phyloP scores from a whole-genome alignment of 2,329 filamentous ascomycete genomes.

The Aspergillus arachidicola region DNA sequence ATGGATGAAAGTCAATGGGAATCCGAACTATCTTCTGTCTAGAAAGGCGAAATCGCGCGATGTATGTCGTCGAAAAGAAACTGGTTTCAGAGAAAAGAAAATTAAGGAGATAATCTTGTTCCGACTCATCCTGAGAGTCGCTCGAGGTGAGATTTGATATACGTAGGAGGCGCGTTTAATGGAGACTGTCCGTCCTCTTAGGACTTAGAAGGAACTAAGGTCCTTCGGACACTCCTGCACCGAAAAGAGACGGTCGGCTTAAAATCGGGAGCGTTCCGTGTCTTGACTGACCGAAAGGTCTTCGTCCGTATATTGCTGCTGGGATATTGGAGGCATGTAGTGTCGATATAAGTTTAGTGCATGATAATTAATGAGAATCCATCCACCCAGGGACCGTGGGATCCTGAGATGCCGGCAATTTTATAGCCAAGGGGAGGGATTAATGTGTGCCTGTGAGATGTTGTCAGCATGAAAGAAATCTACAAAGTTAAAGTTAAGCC shows the following conservation, averaged over 20 bases:
- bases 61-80: neutral
- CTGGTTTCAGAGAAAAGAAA: neutral
- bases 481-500: neutral
- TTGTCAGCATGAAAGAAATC: slow-evolving; percentile 12
- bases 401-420: slow-evolving; percentile 84
- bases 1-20: neutral
- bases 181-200: neutral
- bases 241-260: neutral
- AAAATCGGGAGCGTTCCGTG: neutral
- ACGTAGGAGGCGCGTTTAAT: neutral
- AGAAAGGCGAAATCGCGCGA: neutral
- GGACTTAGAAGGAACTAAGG: neutral
- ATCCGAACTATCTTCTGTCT: neutral
- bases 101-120: neutral
- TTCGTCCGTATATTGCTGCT: neutral
- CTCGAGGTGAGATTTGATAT: neutral
- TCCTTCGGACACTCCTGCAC: neutral
- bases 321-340: neutral
- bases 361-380: slow-evolving; percentile 81
- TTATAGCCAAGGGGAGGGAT: slow-evolving; percentile 88
- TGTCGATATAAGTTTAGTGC: slow-evolving; percentile 50
- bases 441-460: slow-evolving; percentile 69
- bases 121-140: neutral
- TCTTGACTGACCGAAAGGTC: neutral
- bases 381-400: slow-evolving; percentile 78